These are phyloP conservation scores for Euphorbia peplus DNA, from an alignment of 345 rosid species.

Conservation along the genomic window DNA sequence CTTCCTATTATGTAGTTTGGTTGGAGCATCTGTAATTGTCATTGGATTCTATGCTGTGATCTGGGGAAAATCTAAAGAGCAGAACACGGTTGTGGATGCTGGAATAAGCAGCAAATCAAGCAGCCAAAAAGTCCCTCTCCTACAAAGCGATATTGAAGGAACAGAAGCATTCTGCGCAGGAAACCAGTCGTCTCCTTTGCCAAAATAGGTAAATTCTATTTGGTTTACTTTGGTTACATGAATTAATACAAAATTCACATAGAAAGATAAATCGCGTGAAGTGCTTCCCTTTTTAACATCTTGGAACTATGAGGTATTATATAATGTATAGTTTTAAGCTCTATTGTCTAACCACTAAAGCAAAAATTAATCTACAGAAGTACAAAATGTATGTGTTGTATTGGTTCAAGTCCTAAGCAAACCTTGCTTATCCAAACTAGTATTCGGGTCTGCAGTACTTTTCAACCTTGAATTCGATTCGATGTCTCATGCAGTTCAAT, in stretches of 20 bases:
- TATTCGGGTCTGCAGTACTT: too few relatives aligned
- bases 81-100: constrained; percentile 18
- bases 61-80: constrained; percentile 57
- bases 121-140: constrained; percentile 37
- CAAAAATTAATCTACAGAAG: too few relatives aligned
- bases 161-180: constrained; percentile 16
- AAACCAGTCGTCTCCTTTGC: constrained; percentile 10
- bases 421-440: too few relatives aligned
- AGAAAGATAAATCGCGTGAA: neutral
- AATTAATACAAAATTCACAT: neutral
- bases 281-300: neutral
- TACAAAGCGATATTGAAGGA: constrained; percentile 34
- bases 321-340: too few relatives aligned
- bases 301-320: neutral
- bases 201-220: constrained; percentile 21
- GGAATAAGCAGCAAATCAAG: constrained; percentile 19
- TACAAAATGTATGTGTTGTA: too few relatives aligned
- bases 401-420: too few relatives aligned
- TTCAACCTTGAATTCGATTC: too few relatives aligned
- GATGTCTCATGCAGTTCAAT: too few relatives aligned
- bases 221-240: neutral
- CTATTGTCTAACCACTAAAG: too few relatives aligned
- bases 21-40: constrained; percentile 47
- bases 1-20: constrained; percentile 34
- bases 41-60: constrained; percentile 51